phyloP scores from a whole-genome alignment of 2,329 filamentous ascomycete species.

The Botryotinia globosa region DNA sequence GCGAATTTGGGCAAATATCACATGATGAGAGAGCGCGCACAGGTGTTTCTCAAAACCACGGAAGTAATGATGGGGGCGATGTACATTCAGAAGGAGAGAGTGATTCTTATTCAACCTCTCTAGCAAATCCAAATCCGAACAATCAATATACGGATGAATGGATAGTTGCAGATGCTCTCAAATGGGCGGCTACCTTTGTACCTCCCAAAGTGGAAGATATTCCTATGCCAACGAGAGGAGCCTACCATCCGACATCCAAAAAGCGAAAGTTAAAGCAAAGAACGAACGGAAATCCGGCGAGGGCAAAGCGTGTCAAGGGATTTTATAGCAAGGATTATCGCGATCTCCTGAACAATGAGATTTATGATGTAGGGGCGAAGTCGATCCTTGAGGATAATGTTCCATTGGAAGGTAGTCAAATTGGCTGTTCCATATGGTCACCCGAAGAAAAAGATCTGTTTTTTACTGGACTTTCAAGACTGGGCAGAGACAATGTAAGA shows the following conservation, averaged over 20 bases:
- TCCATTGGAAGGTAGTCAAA: slow-evolving; percentile 49
- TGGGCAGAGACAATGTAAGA: slow-evolving; percentile 60
- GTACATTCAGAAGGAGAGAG: slow-evolving; percentile 8
- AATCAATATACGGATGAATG: slow-evolving; percentile 20
- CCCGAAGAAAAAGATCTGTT: slow-evolving; percentile 66
- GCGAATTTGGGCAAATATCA: slow-evolving; percentile 23
- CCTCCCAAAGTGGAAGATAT: slow-evolving; percentile 31
- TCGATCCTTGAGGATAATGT: slow-evolving; percentile 35
- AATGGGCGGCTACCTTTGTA: slow-evolving; percentile 35
- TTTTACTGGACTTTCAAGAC: slow-evolving; percentile 61
- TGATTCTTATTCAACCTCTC: slow-evolving; percentile 1
- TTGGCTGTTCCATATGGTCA: slow-evolving; percentile 71
- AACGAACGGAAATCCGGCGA: slow-evolving; percentile 22
- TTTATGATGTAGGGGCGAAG: slow-evolving; percentile 48
- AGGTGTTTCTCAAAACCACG: background rate
- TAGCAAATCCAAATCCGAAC: slow-evolving; percentile 6
- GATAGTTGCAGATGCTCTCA: slow-evolving; percentile 25
- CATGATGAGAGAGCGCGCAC: slow-evolving; percentile 19
- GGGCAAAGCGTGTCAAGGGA: slow-evolving; percentile 39
- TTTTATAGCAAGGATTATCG: slow-evolving; percentile 51
- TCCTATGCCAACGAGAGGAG: slow-evolving; percentile 25
- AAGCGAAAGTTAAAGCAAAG: slow-evolving; percentile 29
- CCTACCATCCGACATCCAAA: background rate
- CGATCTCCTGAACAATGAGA: slow-evolving; percentile 53
- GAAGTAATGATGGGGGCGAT: background rate